phyloP scores from a whole-genome alignment of 2,329 filamentous ascomycete genomes.

The Bipolaris gigantea region DNA sequence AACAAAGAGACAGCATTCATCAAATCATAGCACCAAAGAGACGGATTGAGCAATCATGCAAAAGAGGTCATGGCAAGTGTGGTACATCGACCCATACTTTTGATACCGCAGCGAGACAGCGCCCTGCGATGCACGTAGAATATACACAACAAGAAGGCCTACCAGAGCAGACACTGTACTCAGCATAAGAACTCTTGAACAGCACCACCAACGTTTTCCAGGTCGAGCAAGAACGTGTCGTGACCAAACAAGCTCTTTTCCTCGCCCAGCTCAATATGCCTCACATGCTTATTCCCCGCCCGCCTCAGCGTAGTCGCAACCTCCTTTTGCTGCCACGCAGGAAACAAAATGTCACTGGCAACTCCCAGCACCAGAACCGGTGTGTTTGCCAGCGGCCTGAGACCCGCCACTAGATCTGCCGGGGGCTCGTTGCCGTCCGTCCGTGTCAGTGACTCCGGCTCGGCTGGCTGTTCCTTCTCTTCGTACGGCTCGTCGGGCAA shows the following conservation, averaged over 20 bases:
- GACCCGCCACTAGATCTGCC: constrained; percentile 75
- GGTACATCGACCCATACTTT: neutral
- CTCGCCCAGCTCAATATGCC: constrained; percentile 88
- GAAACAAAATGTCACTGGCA: constrained; percentile 93
- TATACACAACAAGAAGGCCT: neutral
- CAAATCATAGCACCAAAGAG: neutral
- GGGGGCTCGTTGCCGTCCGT: constrained; percentile 62
- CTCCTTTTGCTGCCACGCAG: constrained; percentile 96
- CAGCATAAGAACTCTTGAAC: constrained; percentile 76
- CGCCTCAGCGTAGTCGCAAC: constrained; percentile 80
- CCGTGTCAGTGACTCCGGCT: constrained; percentile 23
- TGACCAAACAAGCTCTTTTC: constrained; percentile 95
- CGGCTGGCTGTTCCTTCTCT: constrained; percentile 66
- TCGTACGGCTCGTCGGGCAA: constrained; percentile 83
- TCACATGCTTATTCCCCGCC: constrained; percentile 77
- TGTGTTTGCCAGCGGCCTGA: constrained; percentile 71
- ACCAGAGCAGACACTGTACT: constrained; percentile 1
- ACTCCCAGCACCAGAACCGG: constrained; percentile 90
- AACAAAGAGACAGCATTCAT: neutral
- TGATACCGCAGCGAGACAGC: constrained; percentile 11
- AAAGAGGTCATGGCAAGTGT: neutral
- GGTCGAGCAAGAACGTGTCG: constrained; percentile 90
- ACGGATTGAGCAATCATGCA: too few relatives aligned
- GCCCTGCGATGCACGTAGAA: constrained; percentile 28
- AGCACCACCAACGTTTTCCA: constrained; percentile 87